Conservation (phyloP, 306 rosid genomes). For the Dalbergia cochinchinensis region DNA sequence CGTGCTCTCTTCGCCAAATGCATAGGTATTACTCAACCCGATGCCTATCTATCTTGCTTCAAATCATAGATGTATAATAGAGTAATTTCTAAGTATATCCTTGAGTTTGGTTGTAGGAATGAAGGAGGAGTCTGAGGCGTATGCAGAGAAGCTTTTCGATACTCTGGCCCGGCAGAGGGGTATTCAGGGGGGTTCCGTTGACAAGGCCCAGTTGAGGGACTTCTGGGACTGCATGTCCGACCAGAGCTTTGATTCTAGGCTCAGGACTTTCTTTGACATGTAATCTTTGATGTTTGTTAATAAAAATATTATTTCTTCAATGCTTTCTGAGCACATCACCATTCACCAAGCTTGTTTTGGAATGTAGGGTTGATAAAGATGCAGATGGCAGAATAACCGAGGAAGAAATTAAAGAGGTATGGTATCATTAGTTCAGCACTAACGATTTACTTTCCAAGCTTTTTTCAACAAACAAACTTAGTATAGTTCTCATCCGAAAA, state of each 20-base stretch:
- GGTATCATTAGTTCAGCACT: constrained; percentile 8
- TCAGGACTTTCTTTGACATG: constrained; percentile 80
- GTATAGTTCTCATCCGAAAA: constrained; percentile 20
- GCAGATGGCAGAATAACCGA: constrained; percentile 77
- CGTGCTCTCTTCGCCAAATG: constrained; percentile 69
- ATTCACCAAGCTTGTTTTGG: constrained; percentile 29
- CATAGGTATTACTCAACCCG: constrained; percentile 50
- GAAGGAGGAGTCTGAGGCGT: constrained; percentile 62
- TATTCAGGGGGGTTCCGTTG: constrained; percentile 56
- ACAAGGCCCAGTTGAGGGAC: constrained; percentile 66
- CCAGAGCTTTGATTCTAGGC: constrained; percentile 72
- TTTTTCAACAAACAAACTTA: constrained; percentile 9
- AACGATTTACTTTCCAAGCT: constrained; percentile 2
- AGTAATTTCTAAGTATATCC: constrained; percentile 15
- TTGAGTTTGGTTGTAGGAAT: constrained; percentile 57
- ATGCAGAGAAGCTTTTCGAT: constrained; percentile 68
- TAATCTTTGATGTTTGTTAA: constrained; percentile 39
- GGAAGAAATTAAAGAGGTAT: constrained; percentile 73
- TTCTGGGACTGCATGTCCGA: constrained; percentile 74
- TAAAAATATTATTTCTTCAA: constrained; percentile 16
- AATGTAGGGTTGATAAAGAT: constrained; percentile 77
- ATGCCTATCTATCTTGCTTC: neutral
- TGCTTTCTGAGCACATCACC: constrained; percentile 20
- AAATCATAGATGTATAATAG: neutral
- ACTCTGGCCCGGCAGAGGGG: constrained; percentile 66